Conservation (phyloP, 2,329 filamentous ascomycete species). For the Fusarium cyanostomum region DNA sequence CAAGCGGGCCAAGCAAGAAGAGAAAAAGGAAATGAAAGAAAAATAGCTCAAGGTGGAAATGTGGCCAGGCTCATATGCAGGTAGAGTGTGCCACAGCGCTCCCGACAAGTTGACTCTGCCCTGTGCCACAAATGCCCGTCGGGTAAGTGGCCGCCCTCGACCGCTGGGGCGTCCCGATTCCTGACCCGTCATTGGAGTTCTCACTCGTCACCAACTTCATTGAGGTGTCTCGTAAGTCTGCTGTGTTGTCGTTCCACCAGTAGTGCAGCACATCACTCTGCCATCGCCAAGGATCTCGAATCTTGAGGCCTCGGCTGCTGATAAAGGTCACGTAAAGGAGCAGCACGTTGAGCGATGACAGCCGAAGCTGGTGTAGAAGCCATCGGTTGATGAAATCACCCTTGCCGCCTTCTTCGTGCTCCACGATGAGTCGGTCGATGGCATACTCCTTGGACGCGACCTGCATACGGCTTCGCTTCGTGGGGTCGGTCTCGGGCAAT, state of each 20-base stretch:
- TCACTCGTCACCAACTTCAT: conserved; percentile 32
- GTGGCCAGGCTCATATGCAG: neutral
- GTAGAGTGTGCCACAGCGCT: conserved; percentile 27
- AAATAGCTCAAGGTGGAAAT: neutral
- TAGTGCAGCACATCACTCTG: conserved; percentile 51
- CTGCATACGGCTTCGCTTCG: conserved; percentile 48
- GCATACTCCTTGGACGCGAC: conserved; percentile 59
- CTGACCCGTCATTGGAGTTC: conserved; percentile 39
- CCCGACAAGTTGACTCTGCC: conserved; percentile 10
- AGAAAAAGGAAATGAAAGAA: neutral
- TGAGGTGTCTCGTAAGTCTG: conserved; percentile 23
- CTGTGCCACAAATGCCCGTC: conserved; percentile 3
- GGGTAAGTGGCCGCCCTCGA: conserved; percentile 46
- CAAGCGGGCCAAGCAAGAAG: neutral
- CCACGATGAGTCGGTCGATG: conserved; percentile 55
- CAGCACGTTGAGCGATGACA: conserved; percentile 56
- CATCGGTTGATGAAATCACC: conserved; percentile 60
- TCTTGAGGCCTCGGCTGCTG: conserved; percentile 42
- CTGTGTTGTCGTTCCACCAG: conserved; percentile 49
- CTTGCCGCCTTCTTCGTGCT: conserved; percentile 50
- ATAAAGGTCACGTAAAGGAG: conserved; percentile 52
- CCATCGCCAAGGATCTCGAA: conserved; percentile 49
- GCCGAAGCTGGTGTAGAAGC: conserved; percentile 61
- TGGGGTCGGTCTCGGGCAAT: conserved; percentile 50
- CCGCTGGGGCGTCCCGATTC: conserved; percentile 38